Base-by-base conservation (phyloP, 495 filamentous ascomycete species). In the Penicillium canescens region DNA sequence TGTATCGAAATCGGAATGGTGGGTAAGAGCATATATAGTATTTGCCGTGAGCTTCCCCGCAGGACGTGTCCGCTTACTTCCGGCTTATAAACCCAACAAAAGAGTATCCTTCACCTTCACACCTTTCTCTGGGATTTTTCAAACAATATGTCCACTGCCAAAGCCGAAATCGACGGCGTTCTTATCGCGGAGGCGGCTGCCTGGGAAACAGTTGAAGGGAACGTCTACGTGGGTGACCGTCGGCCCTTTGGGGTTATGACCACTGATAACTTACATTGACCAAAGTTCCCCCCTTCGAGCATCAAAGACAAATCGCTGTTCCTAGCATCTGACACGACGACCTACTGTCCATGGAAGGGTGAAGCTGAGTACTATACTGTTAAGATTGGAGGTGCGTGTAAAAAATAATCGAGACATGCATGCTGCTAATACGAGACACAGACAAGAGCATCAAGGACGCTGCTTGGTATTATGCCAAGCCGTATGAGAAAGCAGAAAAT, bases 301-400 rank as follows among this genome's bases (percentile, higher is more conserved):
- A 58, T 73, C 16, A 71, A 83, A 36, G 72, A 81, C 53, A 65
- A 71, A 44, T 70, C 68, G 3, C 60, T 73, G 28, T 72, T 86
- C 57, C 69, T 69, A 43, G 70, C 74, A 43, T 74, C 80, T 9
- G 65, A 80, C 18, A 75, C 73, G 10, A 71, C 67, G 24, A 88
- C 84, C 0, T 53, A 71, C 42, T 91, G 87, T 62, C 72, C 77
- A 2, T 89, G 86, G 86, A 91, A 91, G 58, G 87, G 87, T n/a
- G 67, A 77, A 33, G 83, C 85, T 1, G 79, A 74, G 8, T 91
- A 89, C 61, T 90, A 89, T 65, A 82, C 76, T 12, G 68, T 91
- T 50, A 76, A 75, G 13, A 73, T 80, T 23, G 78, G 82, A 54
- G 83, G 83, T 83, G 56, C 8, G 28, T 26, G 70, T 36, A 1